phyloP scores from a whole-genome alignment of 73 alveolate species.

The Tetrahymena elliotti region DNA sequence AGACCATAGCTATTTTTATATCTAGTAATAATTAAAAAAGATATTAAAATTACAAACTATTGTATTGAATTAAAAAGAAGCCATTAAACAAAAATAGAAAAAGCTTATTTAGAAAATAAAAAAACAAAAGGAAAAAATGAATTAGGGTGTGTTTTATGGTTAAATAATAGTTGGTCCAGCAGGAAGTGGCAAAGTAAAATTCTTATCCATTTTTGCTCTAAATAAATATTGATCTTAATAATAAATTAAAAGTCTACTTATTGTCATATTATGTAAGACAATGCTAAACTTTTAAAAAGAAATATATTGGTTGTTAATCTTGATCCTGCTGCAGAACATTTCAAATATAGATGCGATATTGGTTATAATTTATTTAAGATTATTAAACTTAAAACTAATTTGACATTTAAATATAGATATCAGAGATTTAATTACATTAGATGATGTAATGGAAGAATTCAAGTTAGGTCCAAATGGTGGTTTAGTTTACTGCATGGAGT shows the following conservation, averaged over 20 bases:
- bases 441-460: conserved; percentile 75
- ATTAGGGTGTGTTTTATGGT: conserved; percentile 33
- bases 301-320: conserved; percentile 80
- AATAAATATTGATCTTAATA: conserved; percentile 8
- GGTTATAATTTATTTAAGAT: not conserved
- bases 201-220: not conserved
- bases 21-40: not conserved
- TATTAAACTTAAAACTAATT: not conserved
- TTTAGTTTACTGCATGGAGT: conserved; percentile 78
- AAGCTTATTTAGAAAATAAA: not conserved
- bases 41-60: not conserved
- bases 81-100: not conserved
- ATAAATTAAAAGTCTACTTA: conserved; percentile 72
- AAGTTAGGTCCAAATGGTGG: conserved; percentile 89
- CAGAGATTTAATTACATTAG: conserved; percentile 67
- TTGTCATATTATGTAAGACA: conserved; percentile 83
- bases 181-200: conserved; percentile 63
- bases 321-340: conserved; percentile 98
- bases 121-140: not conserved
- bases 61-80: not conserved
- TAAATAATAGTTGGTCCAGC: conserved; percentile 79
- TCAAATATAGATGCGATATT: conserved; percentile 84
- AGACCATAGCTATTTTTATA: not conserved
- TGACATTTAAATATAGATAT: conserved; percentile 42
- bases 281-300: conserved; percentile 64